These are phyloP conservation scores for Cyclotella choctawhatcheeana DNA, from an alignment of 108 stramenopile species.

Conservation along the genomic window DNA sequence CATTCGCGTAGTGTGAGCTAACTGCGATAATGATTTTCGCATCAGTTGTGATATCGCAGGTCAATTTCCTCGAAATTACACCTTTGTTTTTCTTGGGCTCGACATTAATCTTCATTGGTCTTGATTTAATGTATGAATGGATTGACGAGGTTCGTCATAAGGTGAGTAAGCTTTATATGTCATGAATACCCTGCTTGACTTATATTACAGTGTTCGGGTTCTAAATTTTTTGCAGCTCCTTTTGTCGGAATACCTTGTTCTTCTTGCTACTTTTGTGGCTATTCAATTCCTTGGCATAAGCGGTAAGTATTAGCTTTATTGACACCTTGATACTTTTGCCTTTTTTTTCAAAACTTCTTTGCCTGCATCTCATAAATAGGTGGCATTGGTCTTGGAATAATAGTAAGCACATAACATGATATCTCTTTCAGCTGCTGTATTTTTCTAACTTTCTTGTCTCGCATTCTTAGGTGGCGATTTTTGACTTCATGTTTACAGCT, in stretches of 20 bases:
- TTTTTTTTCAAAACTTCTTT: background rate
- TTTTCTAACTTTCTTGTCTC: too few relatives aligned
- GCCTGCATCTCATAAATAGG: constrained; percentile 1
- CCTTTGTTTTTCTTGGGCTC: constrained; percentile 94
- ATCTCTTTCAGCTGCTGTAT: too few relatives aligned
- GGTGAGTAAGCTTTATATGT: constrained; percentile 40
- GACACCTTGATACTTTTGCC: background rate
- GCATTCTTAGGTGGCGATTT: too few relatives aligned
- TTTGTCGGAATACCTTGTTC: constrained; percentile 43
- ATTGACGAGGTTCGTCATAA: constrained; percentile 88
- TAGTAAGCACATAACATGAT: too few relatives aligned
- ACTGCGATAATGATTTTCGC: background rate
- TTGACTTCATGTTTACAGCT: constrained; percentile 80
- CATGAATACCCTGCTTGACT: too few relatives aligned
- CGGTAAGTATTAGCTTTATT: constrained; percentile 13
- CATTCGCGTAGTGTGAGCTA: background rate
- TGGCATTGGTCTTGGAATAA: constrained; percentile 45
- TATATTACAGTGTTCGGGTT: background rate
- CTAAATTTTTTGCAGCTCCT: constrained; percentile 24
- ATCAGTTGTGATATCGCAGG: constrained; percentile 65
- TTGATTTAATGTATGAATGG: constrained; percentile 96
- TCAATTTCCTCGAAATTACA: constrained; percentile 78
- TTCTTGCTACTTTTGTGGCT: constrained; percentile 49
- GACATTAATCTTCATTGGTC: constrained; percentile 89
- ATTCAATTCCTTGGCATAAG: constrained; percentile 49